Evolutionary conservation across 2,329 filamentous ascomycete species (phyloP).

Genomic region (Colletotrichum sp.): DNA sequence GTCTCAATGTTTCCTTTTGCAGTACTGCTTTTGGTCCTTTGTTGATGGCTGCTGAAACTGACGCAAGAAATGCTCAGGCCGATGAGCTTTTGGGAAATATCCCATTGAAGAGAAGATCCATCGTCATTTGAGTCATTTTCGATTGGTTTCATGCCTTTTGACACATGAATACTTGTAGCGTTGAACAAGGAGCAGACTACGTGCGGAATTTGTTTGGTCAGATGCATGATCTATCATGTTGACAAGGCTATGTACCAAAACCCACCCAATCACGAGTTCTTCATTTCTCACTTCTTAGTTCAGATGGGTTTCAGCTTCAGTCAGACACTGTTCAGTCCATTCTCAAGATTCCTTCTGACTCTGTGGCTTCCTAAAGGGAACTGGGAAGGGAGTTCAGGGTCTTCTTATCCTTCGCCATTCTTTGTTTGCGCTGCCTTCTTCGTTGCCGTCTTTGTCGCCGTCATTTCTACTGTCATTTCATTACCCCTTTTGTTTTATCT

Average conservation of each 20-base stretch:
- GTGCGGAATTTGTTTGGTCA: not conserved
- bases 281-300: not conserved
- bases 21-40: not conserved
- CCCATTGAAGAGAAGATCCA: not conserved
- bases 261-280: not conserved
- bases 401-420: not conserved
- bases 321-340: fast-evolving
- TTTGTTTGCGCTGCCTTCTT: not conserved
- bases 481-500: not conserved
- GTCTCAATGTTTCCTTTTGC: not conserved
- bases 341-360: fast-evolving
- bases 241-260: not conserved
- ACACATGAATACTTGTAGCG: fast-evolving
- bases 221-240: not conserved
- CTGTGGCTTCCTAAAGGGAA: fast-evolving
- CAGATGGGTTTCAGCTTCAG: not conserved
- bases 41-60: not conserved
- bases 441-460: not conserved
- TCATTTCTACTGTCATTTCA: not conserved
- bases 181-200: not conserved
- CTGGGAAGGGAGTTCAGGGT: not conserved
- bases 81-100: not conserved
- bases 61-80: not conserved
- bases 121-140: not conserved
- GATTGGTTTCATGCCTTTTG: not conserved